phyloP scores from a whole-genome alignment of 805 yeast species.

The Kuraishia piskuri region DNA sequence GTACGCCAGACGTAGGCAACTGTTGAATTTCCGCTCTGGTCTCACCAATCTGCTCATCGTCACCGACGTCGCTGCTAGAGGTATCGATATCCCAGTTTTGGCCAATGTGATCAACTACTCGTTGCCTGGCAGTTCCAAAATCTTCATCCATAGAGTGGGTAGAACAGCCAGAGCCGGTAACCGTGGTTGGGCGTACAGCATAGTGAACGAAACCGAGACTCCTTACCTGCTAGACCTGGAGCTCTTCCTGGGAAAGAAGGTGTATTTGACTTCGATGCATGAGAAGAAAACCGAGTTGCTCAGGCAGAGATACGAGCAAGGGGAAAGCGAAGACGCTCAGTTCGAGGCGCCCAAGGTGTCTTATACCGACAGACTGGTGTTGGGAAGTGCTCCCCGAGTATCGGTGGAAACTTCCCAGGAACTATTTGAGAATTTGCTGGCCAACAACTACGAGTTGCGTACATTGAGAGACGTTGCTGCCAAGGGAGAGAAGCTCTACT shows the following conservation, averaged over 20 bases:
- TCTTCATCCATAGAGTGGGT: slow-evolving; percentile 95
- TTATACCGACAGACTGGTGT: slow-evolving; percentile 67
- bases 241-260: slow-evolving; percentile 77
- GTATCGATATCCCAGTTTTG: slow-evolving; percentile 94
- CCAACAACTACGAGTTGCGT: slow-evolving; percentile 59
- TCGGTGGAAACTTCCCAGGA: slow-evolving; percentile 69
- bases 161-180: slow-evolving; percentile 99
- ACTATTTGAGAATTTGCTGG: slow-evolving; percentile 50
- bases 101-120: slow-evolving; percentile 92
- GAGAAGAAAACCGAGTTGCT: slow-evolving; percentile 50
- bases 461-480: slow-evolving; percentile 61
- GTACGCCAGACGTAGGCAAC: slow-evolving; percentile 84
- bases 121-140: slow-evolving; percentile 85
- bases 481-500: slow-evolving; percentile 83
- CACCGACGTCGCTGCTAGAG: slow-evolving; percentile 98
- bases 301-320: slow-evolving; percentile 33
- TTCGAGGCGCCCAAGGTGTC: slow-evolving; percentile 50
- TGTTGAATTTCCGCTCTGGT: slow-evolving; percentile 79
- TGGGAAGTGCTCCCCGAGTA: slow-evolving; percentile 75
- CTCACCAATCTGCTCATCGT: slow-evolving; percentile 83
- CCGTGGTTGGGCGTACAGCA: slow-evolving; percentile 94
- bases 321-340: slow-evolving; percentile 20
- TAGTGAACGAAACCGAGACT: slow-evolving; percentile 75
- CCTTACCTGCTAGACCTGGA: slow-evolving; percentile 90
- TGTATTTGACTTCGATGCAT: slow-evolving; percentile 61